These are phyloP conservation scores for Phytophthora boehmeriae DNA, from an alignment of 352 stramenopile species.

Conservation along the genomic window DNA sequence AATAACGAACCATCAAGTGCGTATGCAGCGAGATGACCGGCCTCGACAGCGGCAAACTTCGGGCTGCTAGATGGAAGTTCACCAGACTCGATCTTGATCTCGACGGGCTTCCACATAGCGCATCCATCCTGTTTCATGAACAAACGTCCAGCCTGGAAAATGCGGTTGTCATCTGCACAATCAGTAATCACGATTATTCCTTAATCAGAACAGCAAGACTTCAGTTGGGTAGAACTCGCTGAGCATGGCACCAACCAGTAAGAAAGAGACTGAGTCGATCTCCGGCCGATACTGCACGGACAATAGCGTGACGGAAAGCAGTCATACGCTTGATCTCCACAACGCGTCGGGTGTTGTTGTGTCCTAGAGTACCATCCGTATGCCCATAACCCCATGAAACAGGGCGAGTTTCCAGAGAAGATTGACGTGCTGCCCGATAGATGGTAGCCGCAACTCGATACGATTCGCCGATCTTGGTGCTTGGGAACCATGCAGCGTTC, in stretches of 20 bases:
- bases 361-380: slow-evolving; percentile 51
- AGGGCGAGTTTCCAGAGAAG: slow-evolving; percentile 33
- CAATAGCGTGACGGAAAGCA: slow-evolving; percentile 40
- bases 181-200: not conserved
- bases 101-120: slow-evolving; percentile 53
- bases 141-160: slow-evolving; percentile 61
- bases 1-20: slow-evolving; percentile 51
- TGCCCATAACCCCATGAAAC: slow-evolving; percentile 66
- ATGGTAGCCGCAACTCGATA: slow-evolving; percentile 54
- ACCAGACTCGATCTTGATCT: slow-evolving; percentile 25
- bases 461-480: slow-evolving; percentile 32
- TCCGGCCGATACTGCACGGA: slow-evolving; percentile 53
- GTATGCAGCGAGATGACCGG: slow-evolving; percentile 61
- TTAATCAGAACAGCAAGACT: not conserved
- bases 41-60: slow-evolving; percentile 46
- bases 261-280: slow-evolving; percentile 71
- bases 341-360: slow-evolving; percentile 33
- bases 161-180: slow-evolving; percentile 30
- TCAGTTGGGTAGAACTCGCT: not conserved
- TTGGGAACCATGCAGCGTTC: slow-evolving; percentile 17
- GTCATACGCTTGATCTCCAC: slow-evolving; percentile 40
- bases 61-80: slow-evolving; percentile 6
- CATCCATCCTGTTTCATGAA: slow-evolving; percentile 60
- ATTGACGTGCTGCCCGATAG: slow-evolving; percentile 26
- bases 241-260: slow-evolving; percentile 28